Base-by-base conservation (phyloP, 768 basidiomycete species). In the Boletus sp. region DNA sequence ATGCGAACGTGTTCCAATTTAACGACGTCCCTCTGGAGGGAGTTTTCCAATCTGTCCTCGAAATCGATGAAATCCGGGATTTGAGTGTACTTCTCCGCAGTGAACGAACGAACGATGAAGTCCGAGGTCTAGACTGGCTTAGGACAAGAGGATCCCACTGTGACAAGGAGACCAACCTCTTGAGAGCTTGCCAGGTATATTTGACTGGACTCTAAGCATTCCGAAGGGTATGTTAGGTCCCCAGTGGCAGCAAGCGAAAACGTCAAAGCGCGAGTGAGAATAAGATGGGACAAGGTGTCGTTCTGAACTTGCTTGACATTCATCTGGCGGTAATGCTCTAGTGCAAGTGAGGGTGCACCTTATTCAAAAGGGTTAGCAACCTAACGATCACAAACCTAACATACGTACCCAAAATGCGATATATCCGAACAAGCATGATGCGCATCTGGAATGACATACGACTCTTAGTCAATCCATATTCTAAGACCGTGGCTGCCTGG, bases 1-100 rank as follows among this genome's bases (percentile, higher is more conserved):
- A 93, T 92, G 50, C 92, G 82, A 34, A 93, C 79, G 64, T 93
- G 84, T 66, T 96, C 93, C 59, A 94, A 73, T 65, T 90, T 88
- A 58, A 88, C 79, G 15, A 88, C 77, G 58, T 93, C 90, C 25
- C 91, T 81, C 67, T 93, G 89, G 9, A 95, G 77, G 5, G 93
- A 95, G 67, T 86, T 88, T 56, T 93, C 89, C 9, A 96, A 73
- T 37, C 82, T 79, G 47, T 88, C 84, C 66, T 94, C 88, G 54
- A 95, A 93, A 7, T 72, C 70, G 51, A 90, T 83, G 64, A 96
- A 93, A 64, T 94, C 89, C 19, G 88, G 84, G 51, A 95, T 88
- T 85, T 94, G 90, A 27, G 89, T 87, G 67, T 93, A 93, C 69
- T 89, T 93, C 70, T 94, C 91, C 11, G 75, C 70, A 11, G 77